phyloP scores from a whole-genome alignment of 208 protist species.

The Trypanosoma grayi region DNA sequence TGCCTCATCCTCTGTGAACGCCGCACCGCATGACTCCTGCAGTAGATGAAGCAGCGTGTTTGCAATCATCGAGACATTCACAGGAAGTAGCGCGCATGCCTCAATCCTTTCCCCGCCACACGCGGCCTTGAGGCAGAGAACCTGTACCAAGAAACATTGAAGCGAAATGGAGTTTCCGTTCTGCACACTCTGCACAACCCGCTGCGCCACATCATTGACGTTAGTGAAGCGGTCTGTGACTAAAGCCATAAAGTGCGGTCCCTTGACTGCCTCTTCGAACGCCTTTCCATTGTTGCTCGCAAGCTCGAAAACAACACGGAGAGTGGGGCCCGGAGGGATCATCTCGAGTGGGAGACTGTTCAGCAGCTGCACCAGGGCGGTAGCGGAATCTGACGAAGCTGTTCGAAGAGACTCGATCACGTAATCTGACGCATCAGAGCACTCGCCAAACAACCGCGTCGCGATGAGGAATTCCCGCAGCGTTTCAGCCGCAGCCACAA shows the following conservation, averaged over 20 bases:
- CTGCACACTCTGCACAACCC: slow-evolving; percentile 11
- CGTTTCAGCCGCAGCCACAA: slow-evolving; percentile 31
- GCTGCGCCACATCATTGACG: slow-evolving; percentile 22
- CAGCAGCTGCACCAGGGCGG: slow-evolving; percentile 30
- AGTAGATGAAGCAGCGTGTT: slow-evolving; percentile 16
- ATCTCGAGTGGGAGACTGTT: slow-evolving; percentile 17
- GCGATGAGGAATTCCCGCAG: slow-evolving; percentile 14
- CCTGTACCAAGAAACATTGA: slow-evolving; percentile 27
- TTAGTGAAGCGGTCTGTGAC: slow-evolving; percentile 14
- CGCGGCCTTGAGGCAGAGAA: slow-evolving; percentile 15
- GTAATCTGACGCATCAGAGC: slow-evolving; percentile 33
- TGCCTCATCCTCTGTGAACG: slow-evolving; percentile 3
- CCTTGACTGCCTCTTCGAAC: slow-evolving; percentile 22
- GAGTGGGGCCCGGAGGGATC: slow-evolving; percentile 12
- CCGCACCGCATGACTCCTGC: slow-evolving; percentile 3
- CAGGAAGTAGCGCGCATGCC: background rate
- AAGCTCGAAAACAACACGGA: slow-evolving; percentile 27
- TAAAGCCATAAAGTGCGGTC: slow-evolving; percentile 19
- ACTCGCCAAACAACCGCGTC: background rate
- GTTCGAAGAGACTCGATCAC: slow-evolving; percentile 37
- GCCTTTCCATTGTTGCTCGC: slow-evolving; percentile 1
- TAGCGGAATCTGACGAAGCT: slow-evolving; percentile 14
- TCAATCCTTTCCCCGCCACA: slow-evolving; percentile 4
- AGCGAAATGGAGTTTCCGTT: slow-evolving; percentile 8
- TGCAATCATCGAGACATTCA: slow-evolving; percentile 10